These are phyloP conservation scores for Penicillium paneum DNA, from an alignment of 2,329 filamentous ascomycete species.

Conservation along the genomic window DNA sequence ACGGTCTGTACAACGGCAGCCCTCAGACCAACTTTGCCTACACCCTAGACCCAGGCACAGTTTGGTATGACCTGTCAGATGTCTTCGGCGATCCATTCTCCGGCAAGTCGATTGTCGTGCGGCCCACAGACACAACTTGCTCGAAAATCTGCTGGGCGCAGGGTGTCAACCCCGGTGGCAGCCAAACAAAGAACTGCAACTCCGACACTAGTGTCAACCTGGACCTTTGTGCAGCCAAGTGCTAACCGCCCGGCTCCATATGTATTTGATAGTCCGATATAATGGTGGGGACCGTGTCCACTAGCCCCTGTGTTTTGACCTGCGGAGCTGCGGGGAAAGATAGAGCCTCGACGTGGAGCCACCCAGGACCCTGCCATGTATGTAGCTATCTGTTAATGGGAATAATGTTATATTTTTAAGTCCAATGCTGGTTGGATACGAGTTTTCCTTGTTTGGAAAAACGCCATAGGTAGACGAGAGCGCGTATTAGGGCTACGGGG, in stretches of 20 bases:
- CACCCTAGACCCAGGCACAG: conserved; percentile 34
- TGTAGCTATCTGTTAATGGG: conserved; percentile 1
- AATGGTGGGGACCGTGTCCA: background rate
- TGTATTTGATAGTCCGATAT: background rate
- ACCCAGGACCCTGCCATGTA: background rate
- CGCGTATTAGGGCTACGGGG: conserved; percentile 5
- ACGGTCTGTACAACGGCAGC: conserved; percentile 38
- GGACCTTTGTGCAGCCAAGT: conserved; percentile 30
- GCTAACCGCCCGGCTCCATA: conserved; percentile 13
- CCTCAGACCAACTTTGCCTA: conserved; percentile 44
- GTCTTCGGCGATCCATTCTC: conserved; percentile 45
- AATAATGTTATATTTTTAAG: background rate
- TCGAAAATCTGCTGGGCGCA: conserved; percentile 32
- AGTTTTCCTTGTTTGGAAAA: background rate
- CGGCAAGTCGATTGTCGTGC: conserved; percentile 25
- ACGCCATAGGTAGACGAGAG: background rate
- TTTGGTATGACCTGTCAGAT: conserved; percentile 45
- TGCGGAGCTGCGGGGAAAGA: background rate
- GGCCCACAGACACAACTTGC: conserved; percentile 26
- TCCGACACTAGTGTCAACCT: conserved; percentile 27
- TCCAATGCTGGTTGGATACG: background rate
- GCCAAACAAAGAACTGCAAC: conserved; percentile 31
- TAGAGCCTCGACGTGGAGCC: background rate
- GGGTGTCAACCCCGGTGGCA: conserved; percentile 30
- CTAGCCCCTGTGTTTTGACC: background rate